A percentile compares a stretch with the other conserved stretches of the same genome.
phyloP scores from a whole-genome alignment of 2,329 filamentous ascomycete genomes.

The Fusarium veterinarium region DNA sequence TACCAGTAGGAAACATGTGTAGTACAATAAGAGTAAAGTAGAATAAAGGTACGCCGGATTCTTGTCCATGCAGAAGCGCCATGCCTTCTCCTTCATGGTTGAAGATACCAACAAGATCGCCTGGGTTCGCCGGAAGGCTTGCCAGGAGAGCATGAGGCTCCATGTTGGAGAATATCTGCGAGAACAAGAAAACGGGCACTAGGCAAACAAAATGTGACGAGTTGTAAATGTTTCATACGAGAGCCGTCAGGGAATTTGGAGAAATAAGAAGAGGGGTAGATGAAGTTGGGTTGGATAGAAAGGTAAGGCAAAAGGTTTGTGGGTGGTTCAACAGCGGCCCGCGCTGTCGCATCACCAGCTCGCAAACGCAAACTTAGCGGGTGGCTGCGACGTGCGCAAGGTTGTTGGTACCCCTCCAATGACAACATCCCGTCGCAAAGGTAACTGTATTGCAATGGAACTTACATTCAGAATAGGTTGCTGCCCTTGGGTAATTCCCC shows the following conservation, averaged over 20 bases:
- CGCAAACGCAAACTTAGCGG: conserved; percentile 22
- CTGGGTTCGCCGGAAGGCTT: conserved; percentile 17
- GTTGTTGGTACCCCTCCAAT: conserved; percentile 2
- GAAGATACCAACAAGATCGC: conserved; percentile 41
- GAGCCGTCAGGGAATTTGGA: not conserved
- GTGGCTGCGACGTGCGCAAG: conserved; percentile 27
- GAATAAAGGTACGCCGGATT: conserved; percentile 35
- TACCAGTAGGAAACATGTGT: not conserved
- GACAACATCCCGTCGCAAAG: conserved; percentile 3
- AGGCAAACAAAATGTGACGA: not conserved
- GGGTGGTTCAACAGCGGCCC: conserved; percentile 25
- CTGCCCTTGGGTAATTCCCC: conserved; percentile 56
- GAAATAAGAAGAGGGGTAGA: conserved; percentile 2
- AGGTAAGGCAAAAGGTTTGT: conserved; percentile 6
- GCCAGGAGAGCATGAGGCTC: conserved; percentile 5
- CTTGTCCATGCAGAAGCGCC: conserved; percentile 32
- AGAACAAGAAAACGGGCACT: not conserved
- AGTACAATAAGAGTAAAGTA: conserved; percentile 44
- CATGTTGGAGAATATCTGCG: conserved; percentile 18
- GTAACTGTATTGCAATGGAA: conserved; percentile 34
- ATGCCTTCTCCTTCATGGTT: conserved; percentile 36
- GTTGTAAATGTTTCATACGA: conserved; percentile 3
- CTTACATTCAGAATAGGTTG: conserved; percentile 65
- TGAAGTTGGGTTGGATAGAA: not conserved
- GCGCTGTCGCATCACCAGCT: conserved; percentile 27